Conservation (phyloP, 768 basidiomycete genomes). For the Termitomyces sp. region DNA sequence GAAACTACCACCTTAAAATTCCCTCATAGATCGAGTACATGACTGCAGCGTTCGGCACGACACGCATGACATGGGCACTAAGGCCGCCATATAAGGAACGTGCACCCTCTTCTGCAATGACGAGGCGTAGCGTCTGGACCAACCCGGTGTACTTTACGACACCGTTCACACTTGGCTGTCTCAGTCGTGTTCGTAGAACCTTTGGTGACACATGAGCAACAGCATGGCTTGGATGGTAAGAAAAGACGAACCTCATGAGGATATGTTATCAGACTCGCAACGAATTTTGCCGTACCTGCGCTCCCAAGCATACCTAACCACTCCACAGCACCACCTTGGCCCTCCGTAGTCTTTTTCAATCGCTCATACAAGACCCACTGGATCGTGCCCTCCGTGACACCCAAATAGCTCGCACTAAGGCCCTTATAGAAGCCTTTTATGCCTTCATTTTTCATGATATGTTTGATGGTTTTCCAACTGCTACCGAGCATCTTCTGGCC, state of each 20-base stretch:
- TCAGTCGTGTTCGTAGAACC: constrained; percentile 89
- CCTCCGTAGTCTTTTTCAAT: constrained; percentile 25
- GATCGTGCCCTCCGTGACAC: too few species aligned
- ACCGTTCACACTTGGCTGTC: constrained; percentile 81
- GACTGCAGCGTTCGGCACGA: constrained; percentile 93
- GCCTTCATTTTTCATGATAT: too few species aligned
- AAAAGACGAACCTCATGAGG: constrained; percentile 81
- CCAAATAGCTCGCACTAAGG: too few species aligned
- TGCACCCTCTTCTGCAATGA: constrained; percentile 88
- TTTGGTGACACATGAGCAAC: constrained; percentile 20
- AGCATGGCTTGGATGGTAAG: background rate
- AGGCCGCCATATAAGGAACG: constrained; percentile 86
- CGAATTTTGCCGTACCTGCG: constrained; percentile 88
- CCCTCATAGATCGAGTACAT: constrained; percentile 97
- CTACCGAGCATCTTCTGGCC: too few species aligned
- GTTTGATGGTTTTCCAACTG: too few species aligned
- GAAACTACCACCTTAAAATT: constrained; percentile 52
- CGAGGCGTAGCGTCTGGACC: constrained; percentile 74
- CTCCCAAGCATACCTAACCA: constrained; percentile 86
- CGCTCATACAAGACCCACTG: too few species aligned
- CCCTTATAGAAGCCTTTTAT: too few species aligned
- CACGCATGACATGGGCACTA: constrained; percentile 91
- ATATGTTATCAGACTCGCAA: constrained; percentile 94
- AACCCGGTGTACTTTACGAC: constrained; percentile 83
- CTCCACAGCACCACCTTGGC: constrained; percentile 50